Percentiles rank a stretch among this genome's conserved stretches.
Conservation (phyloP, 257 asterid species). For the Cinchona pubescens region DNA sequence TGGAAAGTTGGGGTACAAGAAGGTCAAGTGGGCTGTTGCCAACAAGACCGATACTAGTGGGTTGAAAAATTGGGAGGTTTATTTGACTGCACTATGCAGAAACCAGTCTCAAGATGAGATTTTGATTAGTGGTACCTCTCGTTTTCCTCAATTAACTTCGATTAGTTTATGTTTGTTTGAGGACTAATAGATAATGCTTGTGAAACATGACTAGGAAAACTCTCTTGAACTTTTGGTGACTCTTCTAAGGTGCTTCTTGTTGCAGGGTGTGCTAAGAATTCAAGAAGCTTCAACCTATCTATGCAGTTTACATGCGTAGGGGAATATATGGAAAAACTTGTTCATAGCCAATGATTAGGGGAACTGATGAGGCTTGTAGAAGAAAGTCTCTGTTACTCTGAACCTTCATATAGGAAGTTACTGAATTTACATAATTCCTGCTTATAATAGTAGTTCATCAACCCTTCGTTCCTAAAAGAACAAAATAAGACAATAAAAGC, state of each 20-base stretch:
- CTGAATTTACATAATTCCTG: background rate
- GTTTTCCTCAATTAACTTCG: background rate
- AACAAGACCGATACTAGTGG: slow-evolving; percentile 70
- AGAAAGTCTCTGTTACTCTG: background rate
- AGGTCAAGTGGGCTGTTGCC: slow-evolving; percentile 92
- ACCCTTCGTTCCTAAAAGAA: too few relatives aligned
- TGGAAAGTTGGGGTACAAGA: slow-evolving; percentile 82
- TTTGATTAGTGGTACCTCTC: slow-evolving; percentile 39
- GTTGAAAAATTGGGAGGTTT: slow-evolving; percentile 81
- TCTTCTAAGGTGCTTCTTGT: background rate
- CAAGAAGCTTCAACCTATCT: background rate
- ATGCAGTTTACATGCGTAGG: background rate
- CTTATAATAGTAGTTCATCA: background rate
- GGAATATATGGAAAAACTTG: background rate
- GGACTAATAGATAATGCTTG: background rate
- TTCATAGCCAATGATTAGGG: too few relatives aligned
- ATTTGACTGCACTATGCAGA: slow-evolving; percentile 85
- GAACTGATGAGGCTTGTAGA: background rate
- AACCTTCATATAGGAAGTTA: background rate
- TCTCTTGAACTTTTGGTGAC: background rate
- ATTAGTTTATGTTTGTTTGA: background rate
- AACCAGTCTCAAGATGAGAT: slow-evolving; percentile 64
- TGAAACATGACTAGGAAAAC: background rate
- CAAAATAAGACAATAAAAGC: too few relatives aligned
- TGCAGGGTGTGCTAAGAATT: background rate